Evolutionary conservation across 1,284 basidiomycete species (phyloP).

Genomic region (Hemileia vastatrix): DNA sequence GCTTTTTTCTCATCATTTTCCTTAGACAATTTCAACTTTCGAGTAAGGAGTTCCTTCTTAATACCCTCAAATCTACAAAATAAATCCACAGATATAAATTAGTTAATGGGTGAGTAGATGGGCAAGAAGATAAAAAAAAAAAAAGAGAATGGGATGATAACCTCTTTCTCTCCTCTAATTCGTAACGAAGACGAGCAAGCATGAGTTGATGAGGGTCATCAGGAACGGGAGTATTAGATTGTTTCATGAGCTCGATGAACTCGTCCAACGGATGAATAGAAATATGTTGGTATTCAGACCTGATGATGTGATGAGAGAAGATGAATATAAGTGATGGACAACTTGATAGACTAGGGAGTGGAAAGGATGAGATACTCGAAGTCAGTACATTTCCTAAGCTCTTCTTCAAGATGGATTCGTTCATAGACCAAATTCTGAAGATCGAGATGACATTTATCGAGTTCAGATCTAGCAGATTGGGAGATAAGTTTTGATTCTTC

Average conservation of each 20-base stretch:
- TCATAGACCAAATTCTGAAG: conserved; percentile 21
- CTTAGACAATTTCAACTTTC: conserved; percentile 18
- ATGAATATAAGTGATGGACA: neutral
- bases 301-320: neutral
- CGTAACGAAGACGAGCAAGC: conserved; percentile 10
- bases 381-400: conserved; percentile 19
- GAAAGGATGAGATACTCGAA: conserved; percentile 6
- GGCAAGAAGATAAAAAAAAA: neutral
- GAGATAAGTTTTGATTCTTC: conserved; percentile 9
- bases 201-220: conserved; percentile 13
- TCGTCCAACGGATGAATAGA: conserved; percentile 21
- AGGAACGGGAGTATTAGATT: neutral
- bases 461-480: neutral
- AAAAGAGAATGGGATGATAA: neutral
- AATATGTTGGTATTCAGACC: conserved; percentile 21
- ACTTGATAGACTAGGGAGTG: neutral
- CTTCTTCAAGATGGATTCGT: conserved; percentile 18
- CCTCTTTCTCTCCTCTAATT: conserved; percentile 18
- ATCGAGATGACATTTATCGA: conserved; percentile 16
- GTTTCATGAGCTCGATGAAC: conserved; percentile 3
- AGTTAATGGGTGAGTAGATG: too few species aligned
- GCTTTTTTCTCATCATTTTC: conserved; percentile 23
- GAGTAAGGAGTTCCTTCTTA: conserved; percentile 17
- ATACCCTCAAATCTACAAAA: conserved; percentile 12
- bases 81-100: neutral